Percentiles rank a stretch among this genome's conserved stretches.
Evolutionary conservation across 2,329 filamentous ascomycete species (phyloP).

Genomic region (Trichoderma guizhouense): DNA sequence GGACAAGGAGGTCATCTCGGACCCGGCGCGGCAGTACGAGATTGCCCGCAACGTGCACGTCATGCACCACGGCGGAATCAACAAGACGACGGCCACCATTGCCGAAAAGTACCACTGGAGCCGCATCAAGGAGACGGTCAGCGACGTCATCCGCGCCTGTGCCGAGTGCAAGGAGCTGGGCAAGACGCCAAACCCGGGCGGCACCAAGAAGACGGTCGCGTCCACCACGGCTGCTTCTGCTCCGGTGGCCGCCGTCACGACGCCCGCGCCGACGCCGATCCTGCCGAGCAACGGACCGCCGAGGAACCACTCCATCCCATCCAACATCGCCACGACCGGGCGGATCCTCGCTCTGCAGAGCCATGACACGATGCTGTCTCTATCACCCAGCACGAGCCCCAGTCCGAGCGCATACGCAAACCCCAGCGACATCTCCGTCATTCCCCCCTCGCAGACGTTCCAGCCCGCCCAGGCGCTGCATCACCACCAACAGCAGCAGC

Average conservation of each 20-base stretch:
- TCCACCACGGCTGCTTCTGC: not conserved
- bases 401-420: constrained; percentile 45
- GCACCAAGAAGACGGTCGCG: constrained; percentile 23
- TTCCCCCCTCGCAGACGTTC: constrained; percentile 38
- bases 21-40: constrained; percentile 84
- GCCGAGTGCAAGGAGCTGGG: constrained; percentile 79
- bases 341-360: constrained; percentile 31
- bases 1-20: constrained; percentile 93
- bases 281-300: constrained; percentile 13
- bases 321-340: constrained; percentile 18
- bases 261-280: constrained; percentile 13
- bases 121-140: constrained; percentile 95
- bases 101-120: constrained; percentile 97
- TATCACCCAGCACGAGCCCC: constrained; percentile 27
- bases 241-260: not conserved
- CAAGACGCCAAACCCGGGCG: constrained; percentile 46
- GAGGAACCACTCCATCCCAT: not conserved
- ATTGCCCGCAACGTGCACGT: constrained; percentile 78
- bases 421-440: constrained; percentile 46
- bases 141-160: constrained; percentile 89
- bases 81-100: constrained; percentile 94
- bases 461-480: constrained; percentile 25
- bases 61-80: constrained; percentile 82
- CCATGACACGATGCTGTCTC: constrained; percentile 27
- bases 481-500: constrained; percentile 22